Evolutionary conservation across 2,329 filamentous ascomycete genomes (phyloP).

Genomic region (Fusarium newnesense): DNA sequence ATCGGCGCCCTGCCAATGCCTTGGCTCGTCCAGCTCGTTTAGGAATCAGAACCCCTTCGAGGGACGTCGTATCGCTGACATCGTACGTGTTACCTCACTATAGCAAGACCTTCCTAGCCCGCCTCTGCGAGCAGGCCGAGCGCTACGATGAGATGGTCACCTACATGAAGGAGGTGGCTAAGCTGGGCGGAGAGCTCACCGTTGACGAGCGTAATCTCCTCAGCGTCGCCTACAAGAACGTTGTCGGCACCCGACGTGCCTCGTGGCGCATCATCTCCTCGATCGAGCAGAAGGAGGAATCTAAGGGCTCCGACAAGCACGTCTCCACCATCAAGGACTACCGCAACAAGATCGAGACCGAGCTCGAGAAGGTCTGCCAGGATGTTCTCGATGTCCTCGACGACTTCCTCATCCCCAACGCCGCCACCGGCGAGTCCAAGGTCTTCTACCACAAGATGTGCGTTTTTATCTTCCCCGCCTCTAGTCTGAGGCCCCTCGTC

Average conservation of each 20-base stretch:
- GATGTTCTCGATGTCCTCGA: conserved; percentile 97
- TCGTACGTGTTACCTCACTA: conserved; percentile 41
- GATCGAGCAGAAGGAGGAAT: conserved; percentile 99
- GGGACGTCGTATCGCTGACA: conserved; percentile 43
- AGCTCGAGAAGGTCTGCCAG: conserved; percentile 98
- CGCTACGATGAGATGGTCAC: conserved; percentile 99
- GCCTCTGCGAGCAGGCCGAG: conserved; percentile 99
- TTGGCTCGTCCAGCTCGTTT: conserved; percentile 30
- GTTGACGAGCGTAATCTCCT: conserved; percentile 99
- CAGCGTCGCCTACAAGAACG: conserved; percentile 99
- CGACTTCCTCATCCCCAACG: conserved; percentile 92
- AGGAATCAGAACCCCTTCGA: conserved; percentile 33
- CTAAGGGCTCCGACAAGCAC: conserved; percentile 97
- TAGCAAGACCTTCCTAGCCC: conserved; percentile 99
- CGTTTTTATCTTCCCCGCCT: conserved; percentile 52
- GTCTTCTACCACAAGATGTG: conserved; percentile 99
- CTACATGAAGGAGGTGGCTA: conserved; percentile 99
- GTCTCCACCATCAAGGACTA: conserved; percentile 94
- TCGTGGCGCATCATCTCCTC: conserved; percentile 99
- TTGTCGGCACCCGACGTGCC: conserved; percentile 96
- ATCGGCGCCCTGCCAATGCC: conserved; percentile 24
- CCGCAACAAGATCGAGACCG: conserved; percentile 97
- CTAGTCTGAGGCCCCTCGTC: conserved; percentile 33
- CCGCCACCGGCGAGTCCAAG: conserved; percentile 97
- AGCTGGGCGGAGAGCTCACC: conserved; percentile 81